phyloP scores from a whole-genome alignment of 306 rosid genomes.

The Inga laurina region DNA sequence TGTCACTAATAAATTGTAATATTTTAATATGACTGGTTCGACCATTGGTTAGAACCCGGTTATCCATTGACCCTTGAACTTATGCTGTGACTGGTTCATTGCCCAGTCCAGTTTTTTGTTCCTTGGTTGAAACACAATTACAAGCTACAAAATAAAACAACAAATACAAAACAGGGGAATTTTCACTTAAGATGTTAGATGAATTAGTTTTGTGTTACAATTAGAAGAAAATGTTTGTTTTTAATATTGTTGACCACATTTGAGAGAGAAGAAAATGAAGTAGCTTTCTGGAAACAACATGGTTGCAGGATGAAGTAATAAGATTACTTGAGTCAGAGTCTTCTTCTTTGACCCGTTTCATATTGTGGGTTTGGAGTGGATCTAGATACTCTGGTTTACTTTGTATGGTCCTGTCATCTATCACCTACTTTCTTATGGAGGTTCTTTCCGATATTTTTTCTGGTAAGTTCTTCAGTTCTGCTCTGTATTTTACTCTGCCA shows the following conservation, averaged over 20 bases:
- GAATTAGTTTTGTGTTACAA: neutral
- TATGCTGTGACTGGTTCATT: no score
- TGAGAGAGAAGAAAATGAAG: conserved; percentile 1
- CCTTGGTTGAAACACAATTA: neutral
- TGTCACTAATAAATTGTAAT: no score
- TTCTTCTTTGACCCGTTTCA: conserved; percentile 49
- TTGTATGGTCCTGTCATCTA: conserved; percentile 70
- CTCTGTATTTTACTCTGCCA: neutral
- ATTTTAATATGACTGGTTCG: no score
- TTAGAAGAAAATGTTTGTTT: neutral
- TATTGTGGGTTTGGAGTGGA: conserved; percentile 82
- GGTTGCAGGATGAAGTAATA: conserved; percentile 60
- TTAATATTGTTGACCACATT: neutral
- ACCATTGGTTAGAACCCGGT: no score
- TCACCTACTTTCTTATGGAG: conserved; percentile 73
- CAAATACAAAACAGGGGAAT: neutral
- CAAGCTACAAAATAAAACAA: neutral
- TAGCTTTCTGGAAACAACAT: neutral
- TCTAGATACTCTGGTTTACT: conserved; percentile 86
- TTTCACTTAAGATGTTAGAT: neutral
- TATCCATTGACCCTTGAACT: no score
- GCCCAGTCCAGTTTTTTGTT: no score
- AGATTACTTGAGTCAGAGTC: conserved; percentile 60
- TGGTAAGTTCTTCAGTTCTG: conserved; percentile 44
- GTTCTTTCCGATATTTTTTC: conserved; percentile 63